phyloP scores from a whole-genome alignment of 2,329 filamentous ascomycete species.

The Capronia americana region DNA sequence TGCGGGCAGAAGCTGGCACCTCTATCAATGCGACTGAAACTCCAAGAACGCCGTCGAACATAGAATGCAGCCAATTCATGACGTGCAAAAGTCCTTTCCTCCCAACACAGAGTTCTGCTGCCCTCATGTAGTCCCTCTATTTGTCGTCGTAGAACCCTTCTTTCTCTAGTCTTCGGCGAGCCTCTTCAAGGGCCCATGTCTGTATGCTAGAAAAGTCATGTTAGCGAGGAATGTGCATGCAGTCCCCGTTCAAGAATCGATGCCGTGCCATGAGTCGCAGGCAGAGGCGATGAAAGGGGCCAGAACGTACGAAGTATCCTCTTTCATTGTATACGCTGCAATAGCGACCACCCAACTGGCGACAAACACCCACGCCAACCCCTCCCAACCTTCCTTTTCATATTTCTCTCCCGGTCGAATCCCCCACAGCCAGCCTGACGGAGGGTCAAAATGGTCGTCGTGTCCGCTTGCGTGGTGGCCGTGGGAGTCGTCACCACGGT shows the following conservation, averaged over 20 bases:
- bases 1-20: neutral
- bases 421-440: slow-evolving; percentile 89
- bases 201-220: slow-evolving; percentile 76
- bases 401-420: slow-evolving; percentile 95
- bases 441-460: slow-evolving; percentile 77
- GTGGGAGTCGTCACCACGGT: slow-evolving; percentile 20
- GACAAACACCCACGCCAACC: slow-evolving; percentile 61
- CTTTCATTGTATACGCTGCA: slow-evolving; percentile 92
- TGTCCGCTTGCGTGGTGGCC: slow-evolving; percentile 31
- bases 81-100: slow-evolving; percentile 2
- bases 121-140: slow-evolving; percentile 9
- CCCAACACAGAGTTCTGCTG: neutral
- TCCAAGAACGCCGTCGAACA: slow-evolving; percentile 7
- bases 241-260: neutral
- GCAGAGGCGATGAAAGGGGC: slow-evolving; percentile 6
- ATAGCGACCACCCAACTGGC: slow-evolving; percentile 75
- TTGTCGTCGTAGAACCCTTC: slow-evolving; percentile 87
- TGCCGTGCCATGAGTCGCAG: neutral
- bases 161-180: slow-evolving; percentile 88
- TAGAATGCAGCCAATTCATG: slow-evolving; percentile 1
- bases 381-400: slow-evolving; percentile 95
- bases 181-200: slow-evolving; percentile 98
- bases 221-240: neutral
- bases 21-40: neutral
- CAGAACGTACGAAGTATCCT: slow-evolving; percentile 89